These are phyloP conservation scores for Calonectria henricotiae DNA, from an alignment of 2,329 filamentous ascomycete genomes.

Conservation along the genomic window DNA sequence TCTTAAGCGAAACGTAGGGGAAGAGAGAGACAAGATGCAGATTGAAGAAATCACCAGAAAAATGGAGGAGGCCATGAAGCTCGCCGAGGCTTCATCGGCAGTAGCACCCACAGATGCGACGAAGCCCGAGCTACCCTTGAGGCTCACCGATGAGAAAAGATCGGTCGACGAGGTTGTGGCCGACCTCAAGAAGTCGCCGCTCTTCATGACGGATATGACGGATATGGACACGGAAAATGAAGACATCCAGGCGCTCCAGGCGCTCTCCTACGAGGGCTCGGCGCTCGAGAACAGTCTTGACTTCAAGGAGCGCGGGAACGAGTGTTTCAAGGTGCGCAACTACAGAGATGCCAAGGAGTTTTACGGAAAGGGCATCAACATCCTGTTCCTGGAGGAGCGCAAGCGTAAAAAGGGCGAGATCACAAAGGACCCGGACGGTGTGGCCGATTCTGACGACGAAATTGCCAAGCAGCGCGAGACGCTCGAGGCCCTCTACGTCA, in stretches of 20 bases:
- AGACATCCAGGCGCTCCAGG: constrained; percentile 88
- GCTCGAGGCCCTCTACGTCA: constrained; percentile 85
- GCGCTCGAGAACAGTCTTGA: constrained; percentile 85
- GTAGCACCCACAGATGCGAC: constrained; percentile 47
- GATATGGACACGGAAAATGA: constrained; percentile 86
- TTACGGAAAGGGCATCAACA: constrained; percentile 87
- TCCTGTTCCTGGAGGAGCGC: constrained; percentile 77
- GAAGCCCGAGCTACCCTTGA: constrained; percentile 66
- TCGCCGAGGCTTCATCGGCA: constrained; percentile 34
- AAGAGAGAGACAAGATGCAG: constrained; percentile 54
- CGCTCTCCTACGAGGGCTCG: constrained; percentile 93
- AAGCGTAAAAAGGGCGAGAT: constrained; percentile 64
- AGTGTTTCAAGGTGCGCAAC: constrained; percentile 81
- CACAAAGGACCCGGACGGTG: constrained; percentile 54
- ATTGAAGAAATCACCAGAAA: constrained; percentile 64
- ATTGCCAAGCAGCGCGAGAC: constrained; percentile 74
- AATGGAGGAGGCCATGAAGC: constrained; percentile 57
- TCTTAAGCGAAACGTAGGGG: background rate
- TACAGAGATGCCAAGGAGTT: constrained; percentile 92
- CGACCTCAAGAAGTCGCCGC: constrained; percentile 76
- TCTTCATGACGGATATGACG: constrained; percentile 97
- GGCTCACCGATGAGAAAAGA: constrained; percentile 59
- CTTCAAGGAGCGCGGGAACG: constrained; percentile 95
- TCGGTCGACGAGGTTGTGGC: constrained; percentile 71
- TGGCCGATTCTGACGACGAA: constrained; percentile 68